Evolutionary conservation across 2,329 filamentous ascomycete species (phyloP).

Genomic region (Epichloe uncinata): DNA sequence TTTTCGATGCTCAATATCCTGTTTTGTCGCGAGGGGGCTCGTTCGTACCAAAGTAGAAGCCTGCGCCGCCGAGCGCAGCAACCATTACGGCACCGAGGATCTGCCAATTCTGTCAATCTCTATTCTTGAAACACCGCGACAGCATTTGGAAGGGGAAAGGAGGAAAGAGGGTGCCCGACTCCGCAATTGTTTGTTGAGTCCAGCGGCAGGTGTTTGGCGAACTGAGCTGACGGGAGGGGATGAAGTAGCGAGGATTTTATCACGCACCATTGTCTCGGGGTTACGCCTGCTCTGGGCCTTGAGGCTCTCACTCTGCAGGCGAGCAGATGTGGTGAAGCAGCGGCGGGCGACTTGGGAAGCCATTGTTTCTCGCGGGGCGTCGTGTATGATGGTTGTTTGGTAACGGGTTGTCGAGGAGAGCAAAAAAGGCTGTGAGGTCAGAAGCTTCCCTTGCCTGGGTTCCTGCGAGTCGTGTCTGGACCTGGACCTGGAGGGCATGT

Average conservation of each 20-base stretch:
- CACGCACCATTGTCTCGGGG: slow-evolving; percentile 32
- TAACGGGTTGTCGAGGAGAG: neutral
- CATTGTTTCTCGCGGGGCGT: slow-evolving; percentile 28
- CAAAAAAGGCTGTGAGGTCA: neutral
- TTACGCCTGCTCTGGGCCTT: slow-evolving; percentile 46
- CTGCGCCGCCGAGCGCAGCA: slow-evolving; percentile 73
- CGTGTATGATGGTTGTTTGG: slow-evolving; percentile 1
- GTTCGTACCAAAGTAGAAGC: slow-evolving; percentile 69
- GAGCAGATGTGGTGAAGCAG: slow-evolving; percentile 39
- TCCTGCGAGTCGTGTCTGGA: too few species aligned
- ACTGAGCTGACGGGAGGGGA: slow-evolving; percentile 4
- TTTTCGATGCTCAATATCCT: too few species aligned
- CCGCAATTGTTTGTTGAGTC: too few species aligned
- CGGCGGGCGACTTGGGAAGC: slow-evolving; percentile 43
- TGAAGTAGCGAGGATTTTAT: slow-evolving; percentile 16
- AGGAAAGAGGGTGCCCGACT: too few species aligned
- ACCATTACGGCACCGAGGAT: slow-evolving; percentile 87
- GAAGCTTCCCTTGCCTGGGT: neutral
- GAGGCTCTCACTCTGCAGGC: slow-evolving; percentile 35
- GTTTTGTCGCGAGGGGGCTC: neutral
- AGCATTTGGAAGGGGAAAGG: too few species aligned
- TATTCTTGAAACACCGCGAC: neutral
- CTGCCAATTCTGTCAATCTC: slow-evolving; percentile 30
- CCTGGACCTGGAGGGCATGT: neutral
- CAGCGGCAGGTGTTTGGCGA: neutral